A percentile compares a stretch with the other conserved stretches of the same genome.
These are phyloP conservation scores for Mucor circinelloides DNA, from an alignment of 371 early-diverging fungal species.

Conservation along the genomic window DNA sequence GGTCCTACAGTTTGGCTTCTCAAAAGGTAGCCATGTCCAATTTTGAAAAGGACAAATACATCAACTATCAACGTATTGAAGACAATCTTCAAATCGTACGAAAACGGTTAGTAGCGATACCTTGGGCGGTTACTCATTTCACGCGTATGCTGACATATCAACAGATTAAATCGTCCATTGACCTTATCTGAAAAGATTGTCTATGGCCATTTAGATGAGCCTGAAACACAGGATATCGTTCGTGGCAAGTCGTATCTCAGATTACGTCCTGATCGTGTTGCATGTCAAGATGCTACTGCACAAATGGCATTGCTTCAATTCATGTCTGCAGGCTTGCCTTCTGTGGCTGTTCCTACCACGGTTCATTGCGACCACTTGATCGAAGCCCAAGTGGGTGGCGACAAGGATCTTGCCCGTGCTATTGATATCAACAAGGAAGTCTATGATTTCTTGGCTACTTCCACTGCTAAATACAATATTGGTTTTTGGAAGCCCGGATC, in stretches of 20 bases:
- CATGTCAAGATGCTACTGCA: conserved; percentile 97
- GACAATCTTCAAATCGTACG: conserved; percentile 89
- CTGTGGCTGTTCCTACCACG: conserved; percentile 90
- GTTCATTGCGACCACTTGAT: conserved; percentile 98
- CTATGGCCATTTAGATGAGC: conserved; percentile 93
- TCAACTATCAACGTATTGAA: conserved; percentile 93
- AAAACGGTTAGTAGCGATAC: conserved; percentile 65
- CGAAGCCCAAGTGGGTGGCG: conserved; percentile 89
- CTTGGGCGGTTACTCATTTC: too few relatives aligned
- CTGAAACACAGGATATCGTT: conserved; percentile 76
- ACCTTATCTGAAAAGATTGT: conserved; percentile 95
- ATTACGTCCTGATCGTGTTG: conserved; percentile 94
- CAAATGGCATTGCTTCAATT: conserved; percentile 98
- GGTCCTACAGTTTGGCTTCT: conserved; percentile 39
- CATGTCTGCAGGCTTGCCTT: conserved; percentile 89
- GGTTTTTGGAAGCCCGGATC: conserved; percentile 98
- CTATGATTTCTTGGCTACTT: conserved; percentile 90
- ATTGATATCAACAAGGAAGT: conserved; percentile 92
- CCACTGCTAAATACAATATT: conserved; percentile 91
- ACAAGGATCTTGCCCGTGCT: conserved; percentile 84
- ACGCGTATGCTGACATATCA: background rate
- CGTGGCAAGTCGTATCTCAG: conserved; percentile 91
- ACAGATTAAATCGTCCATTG: conserved; percentile 76
- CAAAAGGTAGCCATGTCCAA: conserved; percentile 84
- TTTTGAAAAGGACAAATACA: conserved; percentile 82